These are phyloP conservation scores for Neophaeococcomyces mojaviensis DNA, from an alignment of 2,329 filamentous ascomycete species.

Conservation along the genomic window DNA sequence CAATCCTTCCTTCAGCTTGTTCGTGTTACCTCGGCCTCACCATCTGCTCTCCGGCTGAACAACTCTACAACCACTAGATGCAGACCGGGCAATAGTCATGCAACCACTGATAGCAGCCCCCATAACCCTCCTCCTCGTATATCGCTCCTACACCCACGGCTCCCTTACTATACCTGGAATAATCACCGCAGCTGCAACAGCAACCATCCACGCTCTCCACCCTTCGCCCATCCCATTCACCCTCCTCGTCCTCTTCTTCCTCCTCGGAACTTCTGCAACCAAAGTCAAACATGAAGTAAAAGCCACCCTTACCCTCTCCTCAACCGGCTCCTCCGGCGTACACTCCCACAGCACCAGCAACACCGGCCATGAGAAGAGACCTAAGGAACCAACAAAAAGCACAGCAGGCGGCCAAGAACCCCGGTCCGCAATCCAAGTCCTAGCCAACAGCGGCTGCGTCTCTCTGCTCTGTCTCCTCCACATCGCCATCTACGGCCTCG, in stretches of 20 bases:
- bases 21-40: background rate
- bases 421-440: constrained; percentile 77
- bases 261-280: constrained; percentile 74
- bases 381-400: background rate
- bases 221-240: constrained; percentile 87
- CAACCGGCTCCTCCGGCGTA: constrained; percentile 49
- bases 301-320: constrained; percentile 65
- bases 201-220: constrained; percentile 75
- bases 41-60: background rate
- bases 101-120: constrained; percentile 38
- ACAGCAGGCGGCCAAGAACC: constrained; percentile 65
- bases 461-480: constrained; percentile 55
- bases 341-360: background rate
- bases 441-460: constrained; percentile 79
- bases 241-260: constrained; percentile 75
- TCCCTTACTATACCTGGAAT: constrained; percentile 74
- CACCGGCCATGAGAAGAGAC: background rate
- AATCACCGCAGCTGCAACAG: constrained; percentile 63
- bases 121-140: constrained; percentile 51
- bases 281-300: constrained; percentile 88
- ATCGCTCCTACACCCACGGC: constrained; percentile 62
- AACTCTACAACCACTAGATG: background rate
- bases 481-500: constrained; percentile 2
- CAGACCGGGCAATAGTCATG: constrained; percentile 26
- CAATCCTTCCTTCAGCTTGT: background rate